Evolutionary conservation across 1,284 basidiomycete species (phyloP), one percentile per base, ranked within the genome.

Genomic region (Puccinia novopanici): DNA sequence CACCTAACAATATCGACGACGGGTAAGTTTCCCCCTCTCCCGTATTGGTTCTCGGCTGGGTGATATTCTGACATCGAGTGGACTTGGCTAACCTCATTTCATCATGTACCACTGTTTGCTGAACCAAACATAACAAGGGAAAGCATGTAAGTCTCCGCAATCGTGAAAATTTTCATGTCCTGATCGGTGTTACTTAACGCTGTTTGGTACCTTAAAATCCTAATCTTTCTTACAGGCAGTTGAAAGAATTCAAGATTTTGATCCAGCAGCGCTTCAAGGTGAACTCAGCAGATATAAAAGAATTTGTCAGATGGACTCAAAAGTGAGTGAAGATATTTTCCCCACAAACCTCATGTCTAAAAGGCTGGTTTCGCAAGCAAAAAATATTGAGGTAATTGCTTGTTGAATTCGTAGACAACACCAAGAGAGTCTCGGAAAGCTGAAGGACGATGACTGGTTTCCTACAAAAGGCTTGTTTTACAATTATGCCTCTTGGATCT

Each of bases 391-490:
- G 27, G 27, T 34, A 34, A 22, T 54, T 63, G 19, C 15, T 22
- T 40, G 34, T 17, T 59, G 57, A 4, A 17, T 40, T 15, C 17
- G 22, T 63, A 63, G 61, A 40, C 61, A 63, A 17, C 61, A 63
- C 10, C 3, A 37, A n/a, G 19, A 40, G n/a, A 63, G 61, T 63
- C 61, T 63, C 17, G 61, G 34, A 22, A 40, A 40, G 34, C 22
- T 63, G 19, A 30, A 12, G 34, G 61, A 63, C 17, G 37, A 63
- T 6, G 61, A 63, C 37, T 63, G 61, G 61, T 63, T 42, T n/a
- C 3, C 15, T 8, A 63, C 61, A n/a, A 34, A 63, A 8, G 37
- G 0, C 12, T 40, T 63, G 61, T 63, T 63, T 40, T 63, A 19
- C 19, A 63, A 63, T 63, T 63, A 63, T 63, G 15, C 6, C 2